A percentile compares a stretch with the other conserved stretches of the same genome.
These are phyloP conservation scores for Dacryopinax primogenitus DNA, from an alignment of 768 basidiomycete genomes.

Conservation along the genomic window DNA sequence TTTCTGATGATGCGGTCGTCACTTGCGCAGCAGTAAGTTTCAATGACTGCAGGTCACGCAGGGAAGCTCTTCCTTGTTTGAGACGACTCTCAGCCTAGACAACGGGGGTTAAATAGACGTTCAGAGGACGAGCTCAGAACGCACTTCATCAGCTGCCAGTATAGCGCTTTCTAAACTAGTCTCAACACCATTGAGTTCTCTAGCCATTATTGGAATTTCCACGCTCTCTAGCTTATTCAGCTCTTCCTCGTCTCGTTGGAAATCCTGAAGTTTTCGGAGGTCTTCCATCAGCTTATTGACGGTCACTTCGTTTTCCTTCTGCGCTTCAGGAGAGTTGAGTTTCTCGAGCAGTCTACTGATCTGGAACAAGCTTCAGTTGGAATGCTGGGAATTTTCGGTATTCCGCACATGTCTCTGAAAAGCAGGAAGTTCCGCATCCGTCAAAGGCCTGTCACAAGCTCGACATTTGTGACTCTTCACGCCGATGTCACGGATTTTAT, in stretches of 20 bases:
- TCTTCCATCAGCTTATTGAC: slow-evolving; percentile 49
- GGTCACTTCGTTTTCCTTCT: slow-evolving; percentile 34
- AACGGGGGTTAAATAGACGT: slow-evolving; percentile 9
- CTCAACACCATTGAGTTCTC: slow-evolving; percentile 47
- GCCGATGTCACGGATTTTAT: slow-evolving; percentile 44
- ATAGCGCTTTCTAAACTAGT: slow-evolving; percentile 41
- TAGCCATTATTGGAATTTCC: slow-evolving; percentile 58
- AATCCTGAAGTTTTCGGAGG: slow-evolving; percentile 41
- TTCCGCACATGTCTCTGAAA: slow-evolving; percentile 59
- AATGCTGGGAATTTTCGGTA: neutral
- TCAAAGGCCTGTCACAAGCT: slow-evolving; percentile 60
- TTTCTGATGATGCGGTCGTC: slow-evolving; percentile 23
- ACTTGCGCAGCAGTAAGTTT: slow-evolving; percentile 24
- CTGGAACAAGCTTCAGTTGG: slow-evolving; percentile 28
- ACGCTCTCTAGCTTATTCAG: slow-evolving; percentile 41
- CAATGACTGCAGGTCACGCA: slow-evolving; percentile 50
- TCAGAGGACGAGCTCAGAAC: slow-evolving; percentile 14
- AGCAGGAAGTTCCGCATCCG: slow-evolving; percentile 38
- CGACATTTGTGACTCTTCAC: slow-evolving; percentile 55
- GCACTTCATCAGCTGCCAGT: slow-evolving; percentile 49
- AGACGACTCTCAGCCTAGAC: slow-evolving; percentile 32
- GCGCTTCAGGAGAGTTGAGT: slow-evolving; percentile 34
- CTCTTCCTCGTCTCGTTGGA: slow-evolving; percentile 45
- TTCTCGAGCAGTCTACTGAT: slow-evolving; percentile 50
- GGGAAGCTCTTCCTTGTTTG: slow-evolving; percentile 40